Evolutionary conservation across 2,329 filamentous ascomycete species (phyloP), one percentile per base, ranked within the genome.

Genomic region (Phialophora expanda): DNA sequence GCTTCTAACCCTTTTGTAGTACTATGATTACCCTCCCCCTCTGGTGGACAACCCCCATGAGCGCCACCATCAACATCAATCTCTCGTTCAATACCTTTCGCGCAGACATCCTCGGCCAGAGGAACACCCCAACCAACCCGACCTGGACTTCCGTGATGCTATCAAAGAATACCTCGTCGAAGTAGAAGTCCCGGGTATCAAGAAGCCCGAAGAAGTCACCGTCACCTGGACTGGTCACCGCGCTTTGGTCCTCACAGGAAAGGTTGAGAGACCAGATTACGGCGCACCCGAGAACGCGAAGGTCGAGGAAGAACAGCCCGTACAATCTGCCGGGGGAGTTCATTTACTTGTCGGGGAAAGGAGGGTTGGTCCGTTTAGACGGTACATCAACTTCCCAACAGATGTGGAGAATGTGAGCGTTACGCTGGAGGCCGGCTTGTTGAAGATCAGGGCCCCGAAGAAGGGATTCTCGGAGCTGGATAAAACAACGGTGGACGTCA

Each of bases 91-190:
- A 58, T 69, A 64, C 38, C 55, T 67, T 2, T 38, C 60, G 3
- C 70, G 58, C 44, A 58, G 66, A 34, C 64, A 65, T 44, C 62
- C 66, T 4, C 44, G 66, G 24, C 65, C 65, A 32, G 66, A 71
- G 56, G 63, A 68, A n/a, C 63, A 71, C 57, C 67, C 67, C n/a
- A 69, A 71, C 61, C 65, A 71, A 26, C 67, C 67, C 12, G 65
- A 71, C 56, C 56, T 69, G 26, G 67, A 71, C 56, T 66, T 66
- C 56, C 67, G 67, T 55, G 67, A 71, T 44, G 67, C 63, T 2
- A 60, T 67, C 54, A 65, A 66, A 6, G 67, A 71, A 34, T 69
- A 68, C 57, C 54, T 69, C 38, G 46, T 70, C 26, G 68, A 70
- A 24, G 54, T 70, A 44, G 68, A 70, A 62, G 68, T 70, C 9